A percentile compares a stretch with the other conserved stretches of the same genome.
These are phyloP conservation scores for Leishmania tropica DNA, from an alignment of 208 protist genomes.

Conservation along the genomic window DNA sequence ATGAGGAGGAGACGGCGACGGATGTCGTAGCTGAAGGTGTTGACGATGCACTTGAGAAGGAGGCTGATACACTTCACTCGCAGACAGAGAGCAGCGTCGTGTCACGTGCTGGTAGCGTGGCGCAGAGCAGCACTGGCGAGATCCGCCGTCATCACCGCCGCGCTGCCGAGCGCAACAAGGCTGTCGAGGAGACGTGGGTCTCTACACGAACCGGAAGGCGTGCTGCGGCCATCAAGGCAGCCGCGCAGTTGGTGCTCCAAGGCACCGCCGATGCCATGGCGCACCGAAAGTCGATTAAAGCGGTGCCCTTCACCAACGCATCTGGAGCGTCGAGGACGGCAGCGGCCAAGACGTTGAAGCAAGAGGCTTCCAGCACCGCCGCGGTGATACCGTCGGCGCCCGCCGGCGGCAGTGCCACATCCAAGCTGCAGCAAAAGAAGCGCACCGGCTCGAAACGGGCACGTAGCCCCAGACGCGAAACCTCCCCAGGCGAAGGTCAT, in stretches of 20 bases:
- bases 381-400: background rate
- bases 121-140: background rate
- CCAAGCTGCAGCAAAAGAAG: background rate
- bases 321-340: background rate
- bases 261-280: background rate
- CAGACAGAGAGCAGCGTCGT: background rate
- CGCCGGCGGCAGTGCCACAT: background rate
- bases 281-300: background rate
- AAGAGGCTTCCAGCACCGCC: background rate
- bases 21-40: background rate
- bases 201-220: slow-evolving; percentile 48
- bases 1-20: slow-evolving; percentile 5
- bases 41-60: background rate
- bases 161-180: slow-evolving; percentile 35
- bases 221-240: slow-evolving; percentile 29
- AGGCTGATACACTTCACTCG: background rate
- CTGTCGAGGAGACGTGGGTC: slow-evolving; percentile 61
- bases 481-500: background rate
- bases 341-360: background rate
- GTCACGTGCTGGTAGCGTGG: slow-evolving; percentile 28
- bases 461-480: slow-evolving; percentile 6
- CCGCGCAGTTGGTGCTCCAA: slow-evolving; percentile 7
- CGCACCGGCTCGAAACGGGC: slow-evolving; percentile 8
- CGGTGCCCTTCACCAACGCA: background rate
- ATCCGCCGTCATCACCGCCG: slow-evolving; percentile 9